A percentile compares a stretch with the other conserved stretches of the same genome.
Conservation (phyloP, 2,329 filamentous ascomycete genomes). For the Colletotrichum tropicicola region DNA sequence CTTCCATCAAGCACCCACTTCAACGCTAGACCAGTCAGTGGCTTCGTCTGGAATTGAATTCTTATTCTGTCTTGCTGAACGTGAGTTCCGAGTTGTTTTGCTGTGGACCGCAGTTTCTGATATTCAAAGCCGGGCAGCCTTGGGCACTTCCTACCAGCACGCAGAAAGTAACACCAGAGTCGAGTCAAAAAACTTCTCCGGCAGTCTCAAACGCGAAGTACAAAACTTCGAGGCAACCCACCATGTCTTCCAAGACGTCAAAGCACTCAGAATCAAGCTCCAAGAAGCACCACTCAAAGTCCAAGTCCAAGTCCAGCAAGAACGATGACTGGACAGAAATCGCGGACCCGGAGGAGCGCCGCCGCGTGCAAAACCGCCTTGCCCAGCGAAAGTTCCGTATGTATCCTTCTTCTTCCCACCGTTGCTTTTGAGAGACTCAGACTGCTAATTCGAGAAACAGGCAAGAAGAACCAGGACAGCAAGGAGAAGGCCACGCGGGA, state of each 20-base stretch:
- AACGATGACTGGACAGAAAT: constrained; percentile 75
- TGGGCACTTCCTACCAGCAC: too few relatives aligned
- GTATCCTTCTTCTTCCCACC: constrained; percentile 39
- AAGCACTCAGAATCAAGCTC: constrained; percentile 35
- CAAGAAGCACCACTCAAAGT: constrained; percentile 43
- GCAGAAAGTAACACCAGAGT: too few relatives aligned
- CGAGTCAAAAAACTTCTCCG: too few relatives aligned
- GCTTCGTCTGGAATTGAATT: too few relatives aligned
- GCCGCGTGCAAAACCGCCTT: constrained; percentile 80
- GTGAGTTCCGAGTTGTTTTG: too few relatives aligned
- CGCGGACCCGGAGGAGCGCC: constrained; percentile 74
- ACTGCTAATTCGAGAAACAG: constrained; percentile 47
- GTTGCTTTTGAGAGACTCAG: background rate
- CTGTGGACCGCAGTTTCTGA: too few relatives aligned
- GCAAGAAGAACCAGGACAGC: constrained; percentile 74
- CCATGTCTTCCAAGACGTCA: constrained; percentile 42
- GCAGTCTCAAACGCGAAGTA: background rate
- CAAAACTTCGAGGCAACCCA: too few relatives aligned
- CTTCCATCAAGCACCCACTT: too few relatives aligned
- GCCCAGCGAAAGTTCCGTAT: constrained; percentile 81
- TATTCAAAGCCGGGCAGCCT: too few relatives aligned
- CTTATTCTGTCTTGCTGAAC: too few relatives aligned
- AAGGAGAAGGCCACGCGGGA: constrained; percentile 73
- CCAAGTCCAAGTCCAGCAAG: constrained; percentile 51
- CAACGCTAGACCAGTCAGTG: too few relatives aligned